Base-by-base conservation (phyloP, 495 filamentous ascomycete species). In the Podospora comata region DNA sequence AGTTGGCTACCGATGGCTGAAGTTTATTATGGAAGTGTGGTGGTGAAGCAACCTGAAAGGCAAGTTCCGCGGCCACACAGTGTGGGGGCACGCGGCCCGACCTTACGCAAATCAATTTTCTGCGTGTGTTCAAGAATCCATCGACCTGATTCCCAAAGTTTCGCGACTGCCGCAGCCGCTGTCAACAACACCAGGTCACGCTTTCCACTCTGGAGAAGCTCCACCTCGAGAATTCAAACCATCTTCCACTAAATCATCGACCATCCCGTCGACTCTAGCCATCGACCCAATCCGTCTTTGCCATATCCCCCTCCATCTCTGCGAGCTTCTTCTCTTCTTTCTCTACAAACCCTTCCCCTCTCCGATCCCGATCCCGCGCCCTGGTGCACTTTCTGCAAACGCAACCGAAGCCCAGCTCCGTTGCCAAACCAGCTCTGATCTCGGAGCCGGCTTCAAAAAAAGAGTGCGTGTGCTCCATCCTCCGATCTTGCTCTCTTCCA, bases 51-150 rank as follows among this genome's bases (percentile, higher is more conserved):
- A 32, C 4, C 7, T 4, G 30, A 32, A 58, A 20, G 55, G 55
- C 55, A 58, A 58, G 55, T 58, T 58, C 55, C 55, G 55, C 13
- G 55, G n/a, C 55, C 55, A 26, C 23, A 20, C n/a, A 20, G 4
- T 58, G 55, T 58, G 55, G 55, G 55, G 55, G 55, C 55, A 58
- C 19, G 39, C 55, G 23, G 55, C 55, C 55, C 55, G 11, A 58
- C 6, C n/a, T 26, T 58, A 26, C 55, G 39, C 39, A 48, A 48
- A 11, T 48, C 55, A 58, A 58, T 20, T 58, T 58, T 58, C 55
- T 58, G 55, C 55, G n/a, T 58, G 55, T 26, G 55, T 48, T 48
- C 39, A 58, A 58, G n/a, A 58, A 58, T 58, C 55, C 55, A 58
- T 48, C 39, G 39, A 48, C 39, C 39, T 48, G 39, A 58, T 58